Evolutionary conservation across 2,329 filamentous ascomycete species (phyloP).

Genomic region (Cladophialophora psammophila): DNA sequence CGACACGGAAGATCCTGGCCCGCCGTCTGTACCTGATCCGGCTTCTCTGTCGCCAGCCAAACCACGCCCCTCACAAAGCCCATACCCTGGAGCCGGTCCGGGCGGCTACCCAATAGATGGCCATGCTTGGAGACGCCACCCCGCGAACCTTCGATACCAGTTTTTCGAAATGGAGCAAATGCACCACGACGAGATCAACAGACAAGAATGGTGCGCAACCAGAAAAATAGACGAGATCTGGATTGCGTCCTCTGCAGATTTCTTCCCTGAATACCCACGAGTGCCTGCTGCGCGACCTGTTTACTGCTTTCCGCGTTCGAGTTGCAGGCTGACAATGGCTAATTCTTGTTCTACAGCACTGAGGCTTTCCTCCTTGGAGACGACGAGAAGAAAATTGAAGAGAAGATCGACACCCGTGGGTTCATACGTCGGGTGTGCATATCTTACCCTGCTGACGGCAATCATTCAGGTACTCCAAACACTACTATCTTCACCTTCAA

Average conservation of each 20-base stretch:
- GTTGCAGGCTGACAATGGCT: conserved; percentile 10
- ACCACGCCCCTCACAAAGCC: not conserved
- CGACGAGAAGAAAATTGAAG: conserved; percentile 92
- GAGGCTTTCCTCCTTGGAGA: conserved; percentile 89
- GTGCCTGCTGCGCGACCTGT: conserved; percentile 2
- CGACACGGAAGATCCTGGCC: conserved; percentile 3
- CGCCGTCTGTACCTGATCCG: not conserved
- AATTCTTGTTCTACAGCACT: conserved; percentile 66
- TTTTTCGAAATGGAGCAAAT: not conserved
- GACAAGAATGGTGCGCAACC: conserved; percentile 28
- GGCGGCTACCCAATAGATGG: conserved; percentile 19
- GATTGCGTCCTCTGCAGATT: not conserved
- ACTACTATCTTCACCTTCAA: conserved; percentile 94
- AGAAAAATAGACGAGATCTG: conserved; percentile 2
- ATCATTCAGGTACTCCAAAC: conserved; percentile 78
- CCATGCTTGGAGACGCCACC: conserved; percentile 22
- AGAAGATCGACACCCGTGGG: conserved; percentile 87
- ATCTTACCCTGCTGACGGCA: conserved; percentile 10
- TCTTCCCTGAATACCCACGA: not conserved
- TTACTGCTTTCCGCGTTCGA: conserved; percentile 10
- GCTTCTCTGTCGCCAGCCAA: not conserved
- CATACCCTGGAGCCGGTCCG: conserved; percentile 13
- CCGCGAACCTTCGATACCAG: conserved; percentile 17
- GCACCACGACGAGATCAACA: conserved; percentile 24
- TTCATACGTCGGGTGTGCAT: conserved; percentile 31